Base-by-base conservation (phyloP, 805 yeast species). In the Saccharomyces kudriavzevii region DNA sequence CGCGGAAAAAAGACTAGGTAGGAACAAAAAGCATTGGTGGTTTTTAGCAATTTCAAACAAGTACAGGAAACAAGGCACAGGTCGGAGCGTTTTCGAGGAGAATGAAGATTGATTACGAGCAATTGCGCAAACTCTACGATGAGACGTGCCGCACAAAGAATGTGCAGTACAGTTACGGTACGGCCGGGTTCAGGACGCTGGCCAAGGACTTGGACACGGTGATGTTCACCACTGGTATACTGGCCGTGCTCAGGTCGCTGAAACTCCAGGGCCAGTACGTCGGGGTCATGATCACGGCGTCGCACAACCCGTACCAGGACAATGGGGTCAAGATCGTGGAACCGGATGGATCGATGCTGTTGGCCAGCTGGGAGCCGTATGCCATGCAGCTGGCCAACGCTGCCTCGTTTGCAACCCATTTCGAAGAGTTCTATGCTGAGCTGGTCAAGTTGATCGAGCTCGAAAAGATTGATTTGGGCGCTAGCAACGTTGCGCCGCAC, bases 231-330 rank as follows among this genome's bases (percentile, higher is more conserved):
- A 89, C 87, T 17, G 96, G 97, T 1, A 74, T 90, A 20, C 67
- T 91, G 27, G 97, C 99, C 0, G 74, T 84, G 1, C 73, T 94
- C 57, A 77, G 99, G 63, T 90, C 97, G n/a, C 78, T 84, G 54
- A 77, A 74, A 56, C 72, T 87, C 30, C 72, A 73, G 1, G 88
- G 92, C 1, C 75, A 85, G 61, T 80, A 86, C 8, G 79, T 91
- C 29, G 99, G 99, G n/a, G 85, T 91, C 11, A 92, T 94, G 97
- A 84, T 94, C 64, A 94, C 97, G 1, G 97, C 97, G 0, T 87
- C 96, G 0, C 97, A 90, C 69, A 90, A 90, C 63, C 97, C 97
- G 0, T 96, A 97, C 0, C 75, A 75, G 45, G 97, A 91, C 67
- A 89, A 89, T 62, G 97, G 97, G 28, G 92, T 89, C 50, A 92